phyloP scores from a whole-genome alignment of 768 basidiomycete genomes.

The Tephrocybe sp. region DNA sequence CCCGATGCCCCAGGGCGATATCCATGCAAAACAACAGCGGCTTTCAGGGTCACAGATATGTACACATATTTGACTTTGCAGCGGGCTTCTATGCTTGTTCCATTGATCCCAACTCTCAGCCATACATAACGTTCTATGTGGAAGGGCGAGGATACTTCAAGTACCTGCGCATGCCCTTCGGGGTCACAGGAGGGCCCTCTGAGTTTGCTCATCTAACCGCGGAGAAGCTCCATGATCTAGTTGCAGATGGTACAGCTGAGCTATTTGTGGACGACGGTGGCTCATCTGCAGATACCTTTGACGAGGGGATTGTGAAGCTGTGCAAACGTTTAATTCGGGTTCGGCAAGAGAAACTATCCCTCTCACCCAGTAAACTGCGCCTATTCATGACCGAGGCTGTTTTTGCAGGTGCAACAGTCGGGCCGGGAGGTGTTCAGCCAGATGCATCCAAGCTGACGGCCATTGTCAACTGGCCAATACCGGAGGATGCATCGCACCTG shows the following conservation, averaged over 20 bases:
- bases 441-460: slow-evolving; percentile 35
- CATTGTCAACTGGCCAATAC: slow-evolving; percentile 31
- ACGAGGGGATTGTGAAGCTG: slow-evolving; percentile 22
- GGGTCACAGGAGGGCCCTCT: slow-evolving; percentile 34
- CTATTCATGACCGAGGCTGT: slow-evolving; percentile 33
- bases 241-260: slow-evolving; percentile 23
- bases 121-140: slow-evolving; percentile 31
- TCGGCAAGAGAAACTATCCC: slow-evolving; percentile 26
- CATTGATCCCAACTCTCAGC: slow-evolving; percentile 12
- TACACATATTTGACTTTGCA: slow-evolving; percentile 33
- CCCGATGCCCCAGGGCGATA: slow-evolving; percentile 29
- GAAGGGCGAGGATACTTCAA: slow-evolving; percentile 33
- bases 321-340: slow-evolving; percentile 23
- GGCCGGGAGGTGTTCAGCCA: slow-evolving; percentile 29
- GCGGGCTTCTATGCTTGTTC: slow-evolving; percentile 28
- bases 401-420: slow-evolving; percentile 32
- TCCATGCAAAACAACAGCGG: slow-evolving; percentile 29
- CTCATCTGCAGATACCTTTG: slow-evolving; percentile 27
- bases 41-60: slow-evolving; percentile 29
- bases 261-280: slow-evolving; percentile 39
- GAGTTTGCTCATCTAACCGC: slow-evolving; percentile 30
- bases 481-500: slow-evolving; percentile 25
- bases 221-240: slow-evolving; percentile 16
- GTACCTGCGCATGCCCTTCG: slow-evolving; percentile 35
- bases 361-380: slow-evolving; percentile 31